Percentiles rank a stretch among this genome's conserved stretches.
Evolutionary conservation across 345 rosid species (phyloP).

Genomic region (Clausena lansium): DNA sequence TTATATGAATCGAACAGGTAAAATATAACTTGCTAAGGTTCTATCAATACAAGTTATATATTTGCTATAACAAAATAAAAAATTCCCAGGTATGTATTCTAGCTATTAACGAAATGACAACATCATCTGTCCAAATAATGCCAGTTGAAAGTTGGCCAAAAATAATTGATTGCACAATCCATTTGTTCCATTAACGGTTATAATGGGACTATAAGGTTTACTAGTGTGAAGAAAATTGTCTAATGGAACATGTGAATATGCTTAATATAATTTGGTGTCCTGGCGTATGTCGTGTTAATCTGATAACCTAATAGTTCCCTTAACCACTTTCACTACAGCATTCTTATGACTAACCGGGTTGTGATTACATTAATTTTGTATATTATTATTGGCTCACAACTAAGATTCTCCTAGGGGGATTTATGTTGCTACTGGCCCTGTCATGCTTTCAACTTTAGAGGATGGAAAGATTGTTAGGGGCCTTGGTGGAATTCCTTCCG

Average conservation of each 20-base stretch:
- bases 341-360: background rate
- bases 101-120: background rate
- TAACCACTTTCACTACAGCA: background rate
- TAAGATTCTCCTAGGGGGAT: conserved; percentile 1
- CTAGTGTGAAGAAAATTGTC: background rate
- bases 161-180: background rate
- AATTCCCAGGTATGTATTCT: background rate
- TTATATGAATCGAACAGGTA: conserved; percentile 28
- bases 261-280: background rate
- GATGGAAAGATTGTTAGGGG: conserved; percentile 53
- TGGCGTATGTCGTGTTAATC: background rate
- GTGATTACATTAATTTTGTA: background rate
- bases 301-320: background rate
- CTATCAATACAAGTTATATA: background rate
- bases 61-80: background rate
- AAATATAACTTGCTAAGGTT: background rate
- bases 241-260: background rate
- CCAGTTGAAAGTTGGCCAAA: background rate
- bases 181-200: background rate
- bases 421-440: conserved; percentile 22
- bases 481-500: conserved; percentile 50
- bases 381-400: background rate
- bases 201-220: background rate
- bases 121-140: background rate
- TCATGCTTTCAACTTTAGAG: conserved; percentile 50